Evolutionary conservation across 306 rosid genomes (phyloP).

Genomic region (Myrica gale): DNA sequence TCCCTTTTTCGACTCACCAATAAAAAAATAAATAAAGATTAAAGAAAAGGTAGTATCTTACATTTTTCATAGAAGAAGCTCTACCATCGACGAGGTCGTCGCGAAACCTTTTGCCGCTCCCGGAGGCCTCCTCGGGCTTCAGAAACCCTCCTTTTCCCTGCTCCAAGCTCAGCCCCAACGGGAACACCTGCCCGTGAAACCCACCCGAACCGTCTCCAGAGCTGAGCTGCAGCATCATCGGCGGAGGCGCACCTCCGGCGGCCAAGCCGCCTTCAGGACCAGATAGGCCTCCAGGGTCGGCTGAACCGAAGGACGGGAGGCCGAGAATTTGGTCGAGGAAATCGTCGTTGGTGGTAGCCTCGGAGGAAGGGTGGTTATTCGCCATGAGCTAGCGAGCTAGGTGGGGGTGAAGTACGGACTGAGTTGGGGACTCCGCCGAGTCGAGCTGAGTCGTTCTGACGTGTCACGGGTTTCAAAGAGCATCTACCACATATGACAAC

Average conservation of each 20-base stretch:
- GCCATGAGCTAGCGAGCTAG: constrained; percentile 47
- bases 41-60: constrained; percentile 28
- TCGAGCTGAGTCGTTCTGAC: constrained; percentile 23
- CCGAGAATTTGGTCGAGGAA: constrained; percentile 93
- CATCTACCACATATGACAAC: constrained; percentile 28
- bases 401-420: background rate
- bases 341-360: constrained; percentile 67
- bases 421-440: constrained; percentile 37
- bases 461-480: constrained; percentile 30
- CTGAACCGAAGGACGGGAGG: constrained; percentile 57
- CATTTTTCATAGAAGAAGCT: constrained; percentile 60
- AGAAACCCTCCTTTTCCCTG: constrained; percentile 71
- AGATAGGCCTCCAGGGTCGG: constrained; percentile 49
- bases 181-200: constrained; percentile 67
- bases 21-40: no score
- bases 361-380: constrained; percentile 56
- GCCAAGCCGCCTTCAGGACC: constrained; percentile 46
- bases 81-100: constrained; percentile 65
- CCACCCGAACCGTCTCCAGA: constrained; percentile 59
- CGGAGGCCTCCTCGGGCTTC: constrained; percentile 85
- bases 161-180: constrained; percentile 83
- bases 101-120: constrained; percentile 75
- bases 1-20: no score
- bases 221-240: constrained; percentile 85
- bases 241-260: constrained; percentile 29